Evolutionary conservation across 202 grass and related monocot species (phyloP).

Genomic region (Schoenoplectus triqueter): DNA sequence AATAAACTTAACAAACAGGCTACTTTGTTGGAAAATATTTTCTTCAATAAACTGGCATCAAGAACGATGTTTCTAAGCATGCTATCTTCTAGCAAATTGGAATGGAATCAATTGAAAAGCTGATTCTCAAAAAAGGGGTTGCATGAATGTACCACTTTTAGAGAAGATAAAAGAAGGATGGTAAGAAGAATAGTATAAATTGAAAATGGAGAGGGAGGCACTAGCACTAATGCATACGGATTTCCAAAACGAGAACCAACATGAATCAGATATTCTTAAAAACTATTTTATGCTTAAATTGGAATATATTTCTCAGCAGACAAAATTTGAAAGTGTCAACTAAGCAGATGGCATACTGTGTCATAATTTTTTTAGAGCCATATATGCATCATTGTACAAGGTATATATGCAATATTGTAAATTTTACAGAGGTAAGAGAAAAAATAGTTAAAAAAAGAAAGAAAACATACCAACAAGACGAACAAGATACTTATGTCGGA

Average conservation of each 20-base stretch:
- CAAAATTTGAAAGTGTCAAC: background rate
- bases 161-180: too few species aligned
- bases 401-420: background rate
- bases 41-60: conserved; percentile 15
- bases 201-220: too few species aligned
- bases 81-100: background rate
- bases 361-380: background rate
- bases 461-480: conserved; percentile 52
- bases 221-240: too few species aligned
- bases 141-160: background rate
- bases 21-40: background rate
- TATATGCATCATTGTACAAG: background rate
- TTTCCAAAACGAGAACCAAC: too few species aligned
- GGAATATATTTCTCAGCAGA: too few species aligned
- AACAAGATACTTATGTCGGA: conserved; percentile 75
- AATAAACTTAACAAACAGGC: background rate
- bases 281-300: too few species aligned
- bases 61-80: background rate
- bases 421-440: background rate
- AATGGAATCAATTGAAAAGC: conserved; percentile 16
- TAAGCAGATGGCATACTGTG: background rate
- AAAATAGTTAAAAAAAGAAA: background rate
- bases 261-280: too few species aligned
- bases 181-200: background rate
- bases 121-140: background rate